phyloP scores from a whole-genome alignment of 352 stramenopile species.

The Albugo candida region DNA sequence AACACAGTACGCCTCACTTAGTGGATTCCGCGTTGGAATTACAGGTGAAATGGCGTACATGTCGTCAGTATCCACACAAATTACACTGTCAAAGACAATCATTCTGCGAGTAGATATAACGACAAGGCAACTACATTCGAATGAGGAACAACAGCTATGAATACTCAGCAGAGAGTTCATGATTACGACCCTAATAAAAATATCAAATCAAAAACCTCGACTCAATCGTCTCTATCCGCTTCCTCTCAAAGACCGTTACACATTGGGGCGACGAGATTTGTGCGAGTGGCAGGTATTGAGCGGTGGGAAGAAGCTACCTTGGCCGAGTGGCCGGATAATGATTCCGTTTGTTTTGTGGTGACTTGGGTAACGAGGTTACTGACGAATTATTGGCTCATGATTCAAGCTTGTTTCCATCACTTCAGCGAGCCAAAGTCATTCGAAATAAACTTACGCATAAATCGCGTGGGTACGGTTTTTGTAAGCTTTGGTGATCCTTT shows the following conservation, averaged over 20 bases:
- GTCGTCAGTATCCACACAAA: too few relatives aligned
- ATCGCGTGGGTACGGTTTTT: conserved; percentile 90
- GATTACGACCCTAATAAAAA: too few relatives aligned
- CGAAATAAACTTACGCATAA: conserved; percentile 74
- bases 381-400: conserved; percentile 70
- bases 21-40: conserved; percentile 34
- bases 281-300: conserved; percentile 62
- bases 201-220: background rate
- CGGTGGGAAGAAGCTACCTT: too few relatives aligned
- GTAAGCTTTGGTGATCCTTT: conserved; percentile 87
- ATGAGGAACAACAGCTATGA: too few relatives aligned
- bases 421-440: too few relatives aligned
- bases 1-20: conserved; percentile 21
- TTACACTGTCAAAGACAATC: too few relatives aligned
- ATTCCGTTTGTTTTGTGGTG: too few relatives aligned
- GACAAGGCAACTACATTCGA: too few relatives aligned
- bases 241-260: background rate
- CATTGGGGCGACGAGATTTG: conserved; percentile 24
- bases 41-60: conserved; percentile 19
- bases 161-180: too few relatives aligned
- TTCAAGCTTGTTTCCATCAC: conserved; percentile 53
- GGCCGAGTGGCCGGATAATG: too few relatives aligned
- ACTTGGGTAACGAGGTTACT: conserved; percentile 85
- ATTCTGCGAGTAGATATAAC: too few relatives aligned
- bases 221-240: background rate